Evolutionary conservation across 129 eudicot genomes (phyloP), one percentile per base, ranked within the genome.

Genomic region (Smallanthus sonchifolius): DNA sequence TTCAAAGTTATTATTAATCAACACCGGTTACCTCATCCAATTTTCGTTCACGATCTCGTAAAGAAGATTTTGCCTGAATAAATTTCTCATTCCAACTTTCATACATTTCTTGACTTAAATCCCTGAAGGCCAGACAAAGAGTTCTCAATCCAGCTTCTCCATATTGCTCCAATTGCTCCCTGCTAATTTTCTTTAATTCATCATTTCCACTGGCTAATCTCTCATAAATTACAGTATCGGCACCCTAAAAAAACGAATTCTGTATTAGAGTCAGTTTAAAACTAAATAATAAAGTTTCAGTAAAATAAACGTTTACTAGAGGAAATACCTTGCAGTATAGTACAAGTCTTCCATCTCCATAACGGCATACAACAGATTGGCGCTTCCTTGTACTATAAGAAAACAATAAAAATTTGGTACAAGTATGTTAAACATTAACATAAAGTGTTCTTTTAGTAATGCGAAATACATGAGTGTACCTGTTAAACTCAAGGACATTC

Each of bases 61-160:
- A 73, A 51, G 98, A 80, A 77, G 98, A 90, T 80, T 94, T 94
- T 67, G 98, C 89, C 81, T 94, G 97, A 69, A 90, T 90, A 76
- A 71, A 94, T 81, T 90, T 94, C 80, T 94, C 98, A 63, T 94
- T 94, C 98, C 98, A 94, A 65, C 73, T 82, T 79, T 94, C 97
- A 74, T 94, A 94, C 30, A 66, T 73, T 39, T 94, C 97, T 66
- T 89, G 65, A 70, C 68, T 88, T 75, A 94, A 78, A 85, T 90
- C 88, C 82, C 76, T 85, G 76, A 84, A 94, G 60, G 98, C 98
- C 83, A 94, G 77, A 69, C 98, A 94, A 55, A 94, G 97, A 9
- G 98, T 94, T 32, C 98, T 90, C 72, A 94, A 75, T 52, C 98
- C 98, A 75, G 98, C 91, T 69, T 96, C 88, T 74, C 98, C 98